Evolutionary conservation across 2,329 filamentous ascomycete species (phyloP).

Genomic region (Botrytis hyacinthi): DNA sequence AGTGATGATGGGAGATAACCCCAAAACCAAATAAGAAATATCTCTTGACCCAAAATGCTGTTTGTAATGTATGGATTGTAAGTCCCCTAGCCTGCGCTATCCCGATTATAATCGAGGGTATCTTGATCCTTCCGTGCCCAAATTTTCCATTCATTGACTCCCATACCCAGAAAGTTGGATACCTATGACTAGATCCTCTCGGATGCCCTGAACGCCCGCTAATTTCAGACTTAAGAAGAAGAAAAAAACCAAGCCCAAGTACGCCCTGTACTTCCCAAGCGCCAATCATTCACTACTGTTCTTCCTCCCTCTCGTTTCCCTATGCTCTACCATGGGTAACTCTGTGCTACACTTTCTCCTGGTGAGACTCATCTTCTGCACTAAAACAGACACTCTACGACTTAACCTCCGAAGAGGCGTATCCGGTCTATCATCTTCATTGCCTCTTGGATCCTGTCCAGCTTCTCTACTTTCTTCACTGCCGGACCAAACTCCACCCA

Average conservation of each 20-base stretch:
- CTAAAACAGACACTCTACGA: constrained; percentile 23
- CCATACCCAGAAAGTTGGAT: neutral
- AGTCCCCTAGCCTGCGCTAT: neutral
- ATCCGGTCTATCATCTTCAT: constrained; percentile 5
- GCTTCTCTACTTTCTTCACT: neutral
- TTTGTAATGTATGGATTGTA: neutral
- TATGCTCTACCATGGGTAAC: constrained; percentile 25
- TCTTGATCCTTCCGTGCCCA: neutral
- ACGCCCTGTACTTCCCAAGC: neutral
- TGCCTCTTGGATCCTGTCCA: neutral
- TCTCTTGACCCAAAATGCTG: neutral
- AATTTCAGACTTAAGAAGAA: neutral
- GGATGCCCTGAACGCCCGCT: neutral
- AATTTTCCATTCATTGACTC: neutral
- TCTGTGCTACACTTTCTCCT: constrained; percentile 22
- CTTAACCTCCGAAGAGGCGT: constrained; percentile 24
- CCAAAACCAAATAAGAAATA: neutral
- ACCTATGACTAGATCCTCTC: neutral
- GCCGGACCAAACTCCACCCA: constrained; percentile 4
- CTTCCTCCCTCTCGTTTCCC: constrained; percentile 19
- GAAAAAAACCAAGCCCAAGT: neutral
- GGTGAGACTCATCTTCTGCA: constrained; percentile 24
- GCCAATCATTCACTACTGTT: neutral
- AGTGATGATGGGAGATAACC: neutral
- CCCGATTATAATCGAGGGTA: neutral